A percentile compares a stretch with the other conserved stretches of the same genome.
Evolutionary conservation across 2,329 filamentous ascomycete species (phyloP).

Genomic region (Diaporthe sp.): DNA sequence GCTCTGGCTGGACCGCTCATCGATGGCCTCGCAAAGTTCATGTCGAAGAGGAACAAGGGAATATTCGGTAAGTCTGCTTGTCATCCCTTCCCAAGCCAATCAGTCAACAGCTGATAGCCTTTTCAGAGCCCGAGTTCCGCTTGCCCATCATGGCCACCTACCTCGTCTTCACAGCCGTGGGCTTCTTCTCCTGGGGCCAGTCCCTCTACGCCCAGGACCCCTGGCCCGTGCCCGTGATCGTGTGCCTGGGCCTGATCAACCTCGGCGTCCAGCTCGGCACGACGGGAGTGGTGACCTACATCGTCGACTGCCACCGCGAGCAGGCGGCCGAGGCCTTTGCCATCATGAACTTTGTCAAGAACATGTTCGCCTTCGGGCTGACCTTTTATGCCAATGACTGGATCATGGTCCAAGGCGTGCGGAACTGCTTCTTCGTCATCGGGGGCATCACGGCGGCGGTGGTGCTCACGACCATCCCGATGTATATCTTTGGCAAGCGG

Average conservation of each 20-base stretch:
- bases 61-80: slow-evolving; percentile 48
- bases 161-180: slow-evolving; percentile 52
- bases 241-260: slow-evolving; percentile 52
- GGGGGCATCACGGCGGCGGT: slow-evolving; percentile 53
- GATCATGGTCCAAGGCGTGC: slow-evolving; percentile 54
- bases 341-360: slow-evolving; percentile 56
- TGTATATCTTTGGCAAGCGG: slow-evolving; percentile 48
- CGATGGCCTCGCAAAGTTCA: slow-evolving; percentile 51
- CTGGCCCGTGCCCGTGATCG: slow-evolving; percentile 50
- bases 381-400: slow-evolving; percentile 57
- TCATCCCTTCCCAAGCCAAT: neutral
- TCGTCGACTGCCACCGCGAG: slow-evolving; percentile 55
- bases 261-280: slow-evolving; percentile 55
- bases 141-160: slow-evolving; percentile 54
- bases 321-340: slow-evolving; percentile 56
- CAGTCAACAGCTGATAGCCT: too few species aligned
- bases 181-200: slow-evolving; percentile 54
- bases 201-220: slow-evolving; percentile 44
- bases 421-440: slow-evolving; percentile 54
- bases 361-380: slow-evolving; percentile 55
- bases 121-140: slow-evolving; percentile 54
- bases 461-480: slow-evolving; percentile 51
- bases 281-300: slow-evolving; percentile 54
- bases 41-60: slow-evolving; percentile 53
- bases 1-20: slow-evolving; percentile 51